Percentiles rank a stretch among this genome's conserved stretches.
Evolutionary conservation across 176 grass and related monocot genomes (phyloP).

Genomic region (Oryza nivara): DNA sequence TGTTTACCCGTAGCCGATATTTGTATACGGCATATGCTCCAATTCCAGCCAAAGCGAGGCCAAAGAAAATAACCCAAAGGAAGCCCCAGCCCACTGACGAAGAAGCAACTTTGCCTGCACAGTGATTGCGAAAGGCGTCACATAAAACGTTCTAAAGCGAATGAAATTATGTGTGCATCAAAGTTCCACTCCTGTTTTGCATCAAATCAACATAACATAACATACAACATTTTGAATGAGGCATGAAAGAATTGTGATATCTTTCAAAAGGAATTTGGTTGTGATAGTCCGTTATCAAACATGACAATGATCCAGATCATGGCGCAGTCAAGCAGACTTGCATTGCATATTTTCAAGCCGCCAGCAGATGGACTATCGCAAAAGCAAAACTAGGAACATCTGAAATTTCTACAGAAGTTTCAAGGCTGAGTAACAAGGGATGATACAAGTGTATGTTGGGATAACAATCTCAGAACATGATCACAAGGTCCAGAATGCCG

Average conservation of each 20-base stretch:
- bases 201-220: too few species aligned
- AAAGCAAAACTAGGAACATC: not conserved
- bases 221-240: not conserved
- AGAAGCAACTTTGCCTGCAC: conserved; percentile 51
- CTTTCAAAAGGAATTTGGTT: not conserved
- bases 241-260: not conserved
- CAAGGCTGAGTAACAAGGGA: not conserved
- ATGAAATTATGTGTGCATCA: not conserved
- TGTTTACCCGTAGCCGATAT: conserved; percentile 81
- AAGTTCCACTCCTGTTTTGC: not conserved
- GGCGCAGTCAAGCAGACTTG: not conserved
- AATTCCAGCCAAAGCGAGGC: conserved; percentile 62
- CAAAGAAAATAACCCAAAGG: conserved; percentile 84
- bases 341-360: not conserved
- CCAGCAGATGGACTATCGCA: not conserved
- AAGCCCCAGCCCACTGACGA: conserved; percentile 68
- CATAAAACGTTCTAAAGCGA: not conserved
- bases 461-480: too few species aligned
- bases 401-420: not conserved
- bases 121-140: not conserved
- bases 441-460: not conserved
- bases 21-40: conserved; percentile 92
- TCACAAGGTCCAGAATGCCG: not conserved
- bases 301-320: not conserved
- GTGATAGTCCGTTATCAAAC: not conserved